Evolutionary conservation across 1,284 basidiomycete species (phyloP).

Genomic region (Cutaneotrichosporon dermatis): DNA sequence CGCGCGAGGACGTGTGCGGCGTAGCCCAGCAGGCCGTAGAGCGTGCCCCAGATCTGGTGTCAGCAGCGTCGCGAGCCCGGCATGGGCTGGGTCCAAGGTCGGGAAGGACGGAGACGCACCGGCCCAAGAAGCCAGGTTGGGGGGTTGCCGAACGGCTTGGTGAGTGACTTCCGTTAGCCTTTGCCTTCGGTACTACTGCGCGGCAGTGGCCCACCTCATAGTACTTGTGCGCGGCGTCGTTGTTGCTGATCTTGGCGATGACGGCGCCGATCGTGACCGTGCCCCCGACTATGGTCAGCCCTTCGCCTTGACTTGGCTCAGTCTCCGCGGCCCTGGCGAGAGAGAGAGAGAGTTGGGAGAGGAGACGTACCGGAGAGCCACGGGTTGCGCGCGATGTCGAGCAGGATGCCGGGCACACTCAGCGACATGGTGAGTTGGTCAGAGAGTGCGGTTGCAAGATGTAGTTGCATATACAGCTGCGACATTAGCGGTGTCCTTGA

Average conservation of each 20-base stretch:
- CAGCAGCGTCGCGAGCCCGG: too few species aligned
- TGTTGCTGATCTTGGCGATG: conserved; percentile 41
- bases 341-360: too few species aligned
- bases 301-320: not conserved
- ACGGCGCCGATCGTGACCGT: conserved; percentile 59
- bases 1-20: conserved; percentile 64
- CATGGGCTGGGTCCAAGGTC: too few species aligned
- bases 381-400: conserved; percentile 58
- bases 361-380: conserved; percentile 51
- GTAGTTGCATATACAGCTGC: too few species aligned
- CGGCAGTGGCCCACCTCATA: conserved; percentile 35
- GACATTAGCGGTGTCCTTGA: too few species aligned
- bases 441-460: too few species aligned
- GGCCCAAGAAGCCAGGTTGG: conserved; percentile 12
- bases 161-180: not conserved
- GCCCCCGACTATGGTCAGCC: conserved; percentile 51
- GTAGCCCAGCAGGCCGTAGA: conserved; percentile 61
- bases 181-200: too few species aligned
- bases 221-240: conserved; percentile 23
- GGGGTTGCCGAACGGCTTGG: conserved; percentile 8
- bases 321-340: too few species aligned
- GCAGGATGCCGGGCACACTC: conserved; percentile 50
- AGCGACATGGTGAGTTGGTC: too few species aligned
- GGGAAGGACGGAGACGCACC: too few species aligned
- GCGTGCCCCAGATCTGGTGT: conserved; percentile 28